phyloP scores from a whole-genome alignment of 2,329 filamentous ascomycete genomes.

The Cordyceps fumosorosea region DNA sequence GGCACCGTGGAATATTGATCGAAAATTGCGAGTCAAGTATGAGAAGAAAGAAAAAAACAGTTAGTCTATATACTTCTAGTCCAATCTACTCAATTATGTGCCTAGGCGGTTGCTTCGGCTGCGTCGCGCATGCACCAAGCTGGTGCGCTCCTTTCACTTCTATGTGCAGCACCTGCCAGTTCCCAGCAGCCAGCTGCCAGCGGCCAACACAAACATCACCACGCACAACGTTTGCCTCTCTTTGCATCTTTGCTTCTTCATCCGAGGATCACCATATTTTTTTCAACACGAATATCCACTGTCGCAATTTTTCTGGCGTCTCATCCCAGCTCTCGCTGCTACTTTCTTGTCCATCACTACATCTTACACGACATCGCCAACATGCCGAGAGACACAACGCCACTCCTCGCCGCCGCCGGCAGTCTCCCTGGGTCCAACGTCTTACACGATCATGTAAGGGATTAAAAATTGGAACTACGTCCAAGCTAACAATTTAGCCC shows the following conservation, averaged over 20 bases:
- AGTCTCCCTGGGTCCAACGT: conserved; percentile 26
- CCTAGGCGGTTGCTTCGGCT: neutral
- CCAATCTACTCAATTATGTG: too few species aligned
- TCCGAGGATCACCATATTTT: neutral
- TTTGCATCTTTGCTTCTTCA: neutral
- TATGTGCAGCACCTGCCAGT: neutral
- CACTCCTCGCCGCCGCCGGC: conserved; percentile 25
- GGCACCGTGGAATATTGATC: too few species aligned
- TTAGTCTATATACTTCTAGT: too few species aligned
- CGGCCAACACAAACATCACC: neutral
- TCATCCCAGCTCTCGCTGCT: conserved; percentile 12
- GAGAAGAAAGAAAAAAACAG: too few species aligned
- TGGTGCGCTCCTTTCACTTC: neutral
- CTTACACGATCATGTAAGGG: conserved; percentile 31
- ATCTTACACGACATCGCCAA: neutral
- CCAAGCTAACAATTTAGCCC: conserved; percentile 28
- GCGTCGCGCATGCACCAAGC: neutral
- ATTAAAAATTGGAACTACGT: neutral
- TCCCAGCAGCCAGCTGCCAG: neutral
- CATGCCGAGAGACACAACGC: conserved; percentile 27
- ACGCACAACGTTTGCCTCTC: neutral
- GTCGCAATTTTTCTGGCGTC: conserved; percentile 1
- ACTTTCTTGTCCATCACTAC: neutral
- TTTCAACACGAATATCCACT: neutral
- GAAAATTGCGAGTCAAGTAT: too few species aligned